phyloP scores from a whole-genome alignment of 805 yeast species.

The Dipodascus geniculatus region DNA sequence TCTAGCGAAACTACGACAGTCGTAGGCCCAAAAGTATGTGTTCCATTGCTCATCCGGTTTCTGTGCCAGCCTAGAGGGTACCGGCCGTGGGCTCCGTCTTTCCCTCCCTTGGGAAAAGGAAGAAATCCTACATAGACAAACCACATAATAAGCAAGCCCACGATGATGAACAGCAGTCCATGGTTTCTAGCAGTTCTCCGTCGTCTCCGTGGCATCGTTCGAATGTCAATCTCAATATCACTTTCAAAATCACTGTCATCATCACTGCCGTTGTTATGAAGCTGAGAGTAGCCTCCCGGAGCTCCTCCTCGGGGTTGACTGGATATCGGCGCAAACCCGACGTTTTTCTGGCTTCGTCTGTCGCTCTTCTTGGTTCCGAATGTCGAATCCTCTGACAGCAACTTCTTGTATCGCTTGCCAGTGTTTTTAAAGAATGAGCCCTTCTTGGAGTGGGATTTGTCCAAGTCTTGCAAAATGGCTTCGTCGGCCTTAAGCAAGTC shows the following conservation, averaged over 20 bases:
- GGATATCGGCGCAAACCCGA: neutral
- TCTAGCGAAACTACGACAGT: slow-evolving; percentile 73
- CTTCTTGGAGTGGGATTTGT: neutral
- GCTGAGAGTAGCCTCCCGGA: neutral
- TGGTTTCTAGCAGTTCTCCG: neutral
- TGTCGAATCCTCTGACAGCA: neutral
- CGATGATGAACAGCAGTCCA: neutral
- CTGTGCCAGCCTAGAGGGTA: neutral
- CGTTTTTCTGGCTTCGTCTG: neutral
- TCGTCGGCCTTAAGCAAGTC: neutral
- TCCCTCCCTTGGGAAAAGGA: neutral
- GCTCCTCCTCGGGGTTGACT: neutral
- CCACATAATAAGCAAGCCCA: neutral
- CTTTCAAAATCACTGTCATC: slow-evolving; percentile 2
- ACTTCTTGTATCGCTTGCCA: neutral
- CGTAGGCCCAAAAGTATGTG: slow-evolving; percentile 62
- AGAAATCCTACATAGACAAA: neutral
- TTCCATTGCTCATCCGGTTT: slow-evolving; percentile 38
- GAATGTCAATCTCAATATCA: slow-evolving; percentile 1
- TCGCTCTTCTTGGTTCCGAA: neutral
- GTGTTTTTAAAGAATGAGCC: neutral
- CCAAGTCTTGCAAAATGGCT: neutral
- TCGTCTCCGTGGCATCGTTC: neutral
- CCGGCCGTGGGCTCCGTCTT: neutral
- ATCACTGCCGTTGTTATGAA: neutral